phyloP scores from a whole-genome alignment of 169 alveolate species.

The Cryptosporidium ubiquitum region DNA sequence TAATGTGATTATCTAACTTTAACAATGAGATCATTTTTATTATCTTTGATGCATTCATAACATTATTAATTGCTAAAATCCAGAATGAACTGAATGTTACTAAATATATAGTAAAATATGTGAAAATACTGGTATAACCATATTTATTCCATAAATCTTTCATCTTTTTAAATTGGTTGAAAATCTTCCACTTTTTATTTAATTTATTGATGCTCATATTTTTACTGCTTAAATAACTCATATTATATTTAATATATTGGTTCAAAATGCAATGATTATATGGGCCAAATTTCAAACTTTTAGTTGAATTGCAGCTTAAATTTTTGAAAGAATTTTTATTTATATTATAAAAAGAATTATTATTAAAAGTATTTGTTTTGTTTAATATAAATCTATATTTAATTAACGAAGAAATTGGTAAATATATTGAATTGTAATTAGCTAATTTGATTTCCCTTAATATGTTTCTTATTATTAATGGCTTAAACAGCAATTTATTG shows the following conservation, averaged over 20 bases:
- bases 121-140: slow-evolving; percentile 28
- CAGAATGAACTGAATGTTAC: not conserved
- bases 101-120: slow-evolving; percentile 21
- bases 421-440: not conserved
- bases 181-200: not conserved
- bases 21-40: not conserved
- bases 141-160: slow-evolving; percentile 5
- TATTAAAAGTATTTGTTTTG: not conserved
- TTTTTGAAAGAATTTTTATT: not conserved
- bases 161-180: not conserved
- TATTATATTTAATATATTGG: not conserved
- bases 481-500: not conserved
- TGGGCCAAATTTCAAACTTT: not conserved
- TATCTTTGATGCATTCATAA: not conserved
- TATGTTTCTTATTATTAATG: not conserved
- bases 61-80: not conserved
- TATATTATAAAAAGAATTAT: not conserved
- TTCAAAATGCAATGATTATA: not conserved
- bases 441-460: not conserved
- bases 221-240: not conserved
- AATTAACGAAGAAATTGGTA: not conserved
- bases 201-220: not conserved
- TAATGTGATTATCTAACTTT: slow-evolving; percentile 16
- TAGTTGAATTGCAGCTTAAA: not conserved
- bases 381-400: not conserved